phyloP scores from a whole-genome alignment of 2,329 filamentous ascomycete genomes.

The Pyrenophora graminea region DNA sequence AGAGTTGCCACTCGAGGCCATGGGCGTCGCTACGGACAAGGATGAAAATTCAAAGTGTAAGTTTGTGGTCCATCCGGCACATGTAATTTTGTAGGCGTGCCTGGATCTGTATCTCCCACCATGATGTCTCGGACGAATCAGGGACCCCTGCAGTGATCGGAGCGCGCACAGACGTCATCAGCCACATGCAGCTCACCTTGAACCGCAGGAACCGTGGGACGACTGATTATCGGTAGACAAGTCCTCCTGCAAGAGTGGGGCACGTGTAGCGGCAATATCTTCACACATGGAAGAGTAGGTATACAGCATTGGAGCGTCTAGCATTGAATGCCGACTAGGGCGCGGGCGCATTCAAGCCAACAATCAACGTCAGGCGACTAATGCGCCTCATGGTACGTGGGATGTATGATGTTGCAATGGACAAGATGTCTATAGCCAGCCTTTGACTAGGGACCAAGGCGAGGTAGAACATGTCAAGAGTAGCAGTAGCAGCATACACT shows the following conservation, averaged over 20 bases:
- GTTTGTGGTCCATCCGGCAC: no score
- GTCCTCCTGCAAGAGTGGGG: neutral
- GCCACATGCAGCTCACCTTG: conserved; percentile 18
- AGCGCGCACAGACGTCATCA: conserved; percentile 19
- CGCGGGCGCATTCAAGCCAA: neutral
- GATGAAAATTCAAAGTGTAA: neutral
- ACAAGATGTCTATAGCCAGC: conserved; percentile 6
- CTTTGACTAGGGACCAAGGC: no score
- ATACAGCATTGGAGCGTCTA: neutral
- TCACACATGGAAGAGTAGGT: neutral
- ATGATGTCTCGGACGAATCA: conserved; percentile 11
- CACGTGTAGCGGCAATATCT: neutral
- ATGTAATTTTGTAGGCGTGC: conserved; percentile 7
- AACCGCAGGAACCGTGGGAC: conserved; percentile 17
- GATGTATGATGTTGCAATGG: conserved; percentile 21
- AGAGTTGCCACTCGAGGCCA: no score
- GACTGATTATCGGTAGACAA: conserved; percentile 4
- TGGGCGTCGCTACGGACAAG: no score
- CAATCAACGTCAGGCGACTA: conserved; percentile 24
- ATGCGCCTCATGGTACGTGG: conserved; percentile 18
- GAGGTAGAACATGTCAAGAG: no score
- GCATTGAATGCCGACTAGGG: neutral
- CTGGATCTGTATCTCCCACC: conserved; percentile 13
- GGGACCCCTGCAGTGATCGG: conserved; percentile 21
- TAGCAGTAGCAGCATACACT: no score